Conservation (phyloP, 345 rosid species). For the Acer negundo region DNA sequence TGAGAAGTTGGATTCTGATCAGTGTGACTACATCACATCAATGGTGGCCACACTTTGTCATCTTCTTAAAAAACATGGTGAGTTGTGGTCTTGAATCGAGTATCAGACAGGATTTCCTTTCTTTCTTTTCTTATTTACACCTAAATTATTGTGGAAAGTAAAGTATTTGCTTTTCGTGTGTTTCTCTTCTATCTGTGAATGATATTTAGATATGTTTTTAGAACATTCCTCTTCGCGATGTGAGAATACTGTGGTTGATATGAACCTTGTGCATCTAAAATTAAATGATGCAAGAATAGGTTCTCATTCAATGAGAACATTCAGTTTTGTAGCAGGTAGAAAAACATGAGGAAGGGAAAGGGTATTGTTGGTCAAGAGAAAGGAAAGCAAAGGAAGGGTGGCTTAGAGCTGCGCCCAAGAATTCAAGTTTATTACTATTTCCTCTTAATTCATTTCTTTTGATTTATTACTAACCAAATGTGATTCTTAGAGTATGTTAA, state of each 20-base stretch:
- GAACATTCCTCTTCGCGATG: background rate
- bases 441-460: background rate
- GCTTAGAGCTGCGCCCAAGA: background rate
- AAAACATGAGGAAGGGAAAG: background rate
- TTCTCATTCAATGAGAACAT: background rate
- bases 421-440: background rate
- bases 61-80: constrained; percentile 64
- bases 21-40: constrained; percentile 41
- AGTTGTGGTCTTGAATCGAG: constrained; percentile 24
- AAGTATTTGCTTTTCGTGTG: background rate
- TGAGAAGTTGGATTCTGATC: constrained; percentile 41
- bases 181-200: background rate
- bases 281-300: background rate
- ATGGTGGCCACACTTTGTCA: constrained; percentile 76
- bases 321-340: background rate
- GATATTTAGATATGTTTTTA: background rate
- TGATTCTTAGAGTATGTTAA: background rate
- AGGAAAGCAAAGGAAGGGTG: background rate
- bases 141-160: background rate
- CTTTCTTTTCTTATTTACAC: background rate
- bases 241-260: background rate
- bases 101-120: background rate
- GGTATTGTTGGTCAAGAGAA: background rate
- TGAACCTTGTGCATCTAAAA: background rate
- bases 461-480: background rate